These are phyloP conservation scores for Paraphaeosphaeria sporulosa DNA, from an alignment of 2,329 filamentous ascomycete species.

Conservation along the genomic window DNA sequence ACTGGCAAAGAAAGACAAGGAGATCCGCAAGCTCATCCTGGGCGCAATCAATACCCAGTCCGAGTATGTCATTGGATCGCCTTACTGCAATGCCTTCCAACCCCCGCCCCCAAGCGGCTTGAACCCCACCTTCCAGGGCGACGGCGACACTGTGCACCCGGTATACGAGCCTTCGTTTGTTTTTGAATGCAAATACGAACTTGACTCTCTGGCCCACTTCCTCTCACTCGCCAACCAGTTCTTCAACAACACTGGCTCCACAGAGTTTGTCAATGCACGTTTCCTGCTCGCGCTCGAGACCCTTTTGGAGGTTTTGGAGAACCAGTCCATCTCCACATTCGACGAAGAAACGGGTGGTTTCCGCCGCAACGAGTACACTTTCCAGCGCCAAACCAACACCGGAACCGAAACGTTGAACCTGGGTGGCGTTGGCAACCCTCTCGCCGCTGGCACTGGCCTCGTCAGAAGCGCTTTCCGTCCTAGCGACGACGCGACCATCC, in stretches of 20 bases:
- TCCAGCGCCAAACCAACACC: constrained; percentile 78
- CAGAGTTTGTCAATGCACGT: constrained; percentile 76
- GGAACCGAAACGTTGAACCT: constrained; percentile 92
- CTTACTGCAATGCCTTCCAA: constrained; percentile 99
- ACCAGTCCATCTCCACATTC: constrained; percentile 85
- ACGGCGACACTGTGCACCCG: constrained; percentile 85
- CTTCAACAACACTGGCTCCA: constrained; percentile 78
- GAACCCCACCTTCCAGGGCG: constrained; percentile 74
- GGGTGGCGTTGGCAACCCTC: constrained; percentile 85
- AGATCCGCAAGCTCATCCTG: constrained; percentile 79
- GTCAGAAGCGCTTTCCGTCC: constrained; percentile 92
- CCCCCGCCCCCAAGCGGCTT: constrained; percentile 86
- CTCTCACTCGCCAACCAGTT: constrained; percentile 87
- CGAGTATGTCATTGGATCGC: constrained; percentile 91
- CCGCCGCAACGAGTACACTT: constrained; percentile 81
- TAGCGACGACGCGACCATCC: constrained; percentile 91
- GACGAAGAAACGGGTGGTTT: constrained; percentile 70
- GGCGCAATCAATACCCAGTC: constrained; percentile 96
- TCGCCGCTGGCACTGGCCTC: constrained; percentile 83
- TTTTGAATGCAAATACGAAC: constrained; percentile 99
- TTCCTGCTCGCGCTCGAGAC: constrained; percentile 83
- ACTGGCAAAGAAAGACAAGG: constrained; percentile 80
- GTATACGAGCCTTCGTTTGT: constrained; percentile 83
- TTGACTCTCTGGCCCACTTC: constrained; percentile 94
- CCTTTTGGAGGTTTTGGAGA: constrained; percentile 74